A percentile compares a stretch with the other conserved stretches of the same genome.
Conservation (phyloP, 768 basidiomycete species). For the Suillus plorans region DNA sequence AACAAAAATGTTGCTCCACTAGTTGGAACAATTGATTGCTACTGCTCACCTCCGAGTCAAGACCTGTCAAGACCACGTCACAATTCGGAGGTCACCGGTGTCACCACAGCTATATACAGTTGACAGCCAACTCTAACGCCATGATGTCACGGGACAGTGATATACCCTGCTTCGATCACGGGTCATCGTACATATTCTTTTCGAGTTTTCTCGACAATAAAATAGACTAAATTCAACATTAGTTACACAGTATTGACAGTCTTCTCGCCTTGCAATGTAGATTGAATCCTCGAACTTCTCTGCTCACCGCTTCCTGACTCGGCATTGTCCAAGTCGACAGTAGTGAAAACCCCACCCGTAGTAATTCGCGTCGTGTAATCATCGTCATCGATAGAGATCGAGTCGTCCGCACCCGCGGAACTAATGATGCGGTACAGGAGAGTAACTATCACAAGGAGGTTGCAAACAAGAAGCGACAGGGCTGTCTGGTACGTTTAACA, state of each 20-base stretch:
- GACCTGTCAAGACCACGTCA: background rate
- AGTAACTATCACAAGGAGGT: constrained; percentile 1
- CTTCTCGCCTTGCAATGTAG: background rate
- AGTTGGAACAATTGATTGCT: background rate
- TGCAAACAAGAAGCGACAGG: background rate
- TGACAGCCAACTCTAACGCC: background rate
- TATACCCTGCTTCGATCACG: background rate
- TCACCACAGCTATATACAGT: too few species aligned
- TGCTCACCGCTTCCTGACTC: background rate
- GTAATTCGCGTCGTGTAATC: constrained; percentile 2
- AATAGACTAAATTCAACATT: background rate
- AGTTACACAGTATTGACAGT: background rate
- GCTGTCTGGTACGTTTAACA: background rate
- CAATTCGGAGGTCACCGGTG: background rate
- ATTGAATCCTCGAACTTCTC: background rate
- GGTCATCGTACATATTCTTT: background rate
- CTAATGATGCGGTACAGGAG: constrained; percentile 1
- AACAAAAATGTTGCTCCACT: background rate
- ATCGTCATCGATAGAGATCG: background rate
- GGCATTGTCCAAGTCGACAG: background rate
- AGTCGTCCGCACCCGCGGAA: background rate
- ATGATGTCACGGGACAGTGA: background rate
- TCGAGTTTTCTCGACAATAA: background rate
- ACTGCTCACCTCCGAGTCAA: background rate
- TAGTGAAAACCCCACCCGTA: background rate